Conservation (phyloP, 2,329 filamentous ascomycete species). For the Annulohypoxylon truncatum region DNA sequence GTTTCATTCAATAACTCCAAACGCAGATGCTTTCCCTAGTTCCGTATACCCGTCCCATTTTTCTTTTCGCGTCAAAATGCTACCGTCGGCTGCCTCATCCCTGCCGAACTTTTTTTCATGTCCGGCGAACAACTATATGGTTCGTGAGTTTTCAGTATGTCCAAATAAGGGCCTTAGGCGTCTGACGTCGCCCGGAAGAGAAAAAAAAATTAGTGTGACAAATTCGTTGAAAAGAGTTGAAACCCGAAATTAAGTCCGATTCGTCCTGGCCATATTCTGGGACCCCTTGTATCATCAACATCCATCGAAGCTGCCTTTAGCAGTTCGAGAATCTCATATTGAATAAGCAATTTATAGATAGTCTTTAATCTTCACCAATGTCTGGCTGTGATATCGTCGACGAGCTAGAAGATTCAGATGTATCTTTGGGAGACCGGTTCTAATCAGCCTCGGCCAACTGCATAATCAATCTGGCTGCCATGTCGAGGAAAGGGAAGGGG, state of each 20-base stretch:
- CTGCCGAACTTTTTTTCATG: constrained; percentile 22
- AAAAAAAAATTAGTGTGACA: constrained; percentile 13
- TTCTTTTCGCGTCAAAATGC: constrained; percentile 29
- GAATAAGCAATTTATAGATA: neutral
- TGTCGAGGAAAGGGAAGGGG: constrained; percentile 94
- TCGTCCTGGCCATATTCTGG: neutral
- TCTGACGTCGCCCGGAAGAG: neutral
- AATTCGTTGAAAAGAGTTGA: constrained; percentile 13
- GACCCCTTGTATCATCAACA: neutral
- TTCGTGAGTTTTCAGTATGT: constrained; percentile 39
- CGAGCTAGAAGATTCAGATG: neutral
- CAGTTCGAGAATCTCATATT: constrained; percentile 4
- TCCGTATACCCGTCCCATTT: constrained; percentile 22
- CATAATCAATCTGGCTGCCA: constrained; percentile 91
- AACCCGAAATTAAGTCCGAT: constrained; percentile 2
- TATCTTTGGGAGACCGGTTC: constrained; percentile 22
- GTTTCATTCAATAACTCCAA: constrained; percentile 33
- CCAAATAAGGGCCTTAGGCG: constrained; percentile 20
- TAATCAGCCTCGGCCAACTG: constrained; percentile 86
- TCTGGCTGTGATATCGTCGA: constrained; percentile 4
- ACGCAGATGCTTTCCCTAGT: constrained; percentile 35
- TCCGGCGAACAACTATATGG: constrained; percentile 26
- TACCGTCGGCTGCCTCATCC: constrained; percentile 8
- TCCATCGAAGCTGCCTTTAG: neutral
- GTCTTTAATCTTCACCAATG: neutral